Evolutionary conservation across 495 filamentous ascomycete genomes (phyloP), one percentile per base, ranked within the genome.

Genomic region (Aspergillus nanangensis): DNA sequence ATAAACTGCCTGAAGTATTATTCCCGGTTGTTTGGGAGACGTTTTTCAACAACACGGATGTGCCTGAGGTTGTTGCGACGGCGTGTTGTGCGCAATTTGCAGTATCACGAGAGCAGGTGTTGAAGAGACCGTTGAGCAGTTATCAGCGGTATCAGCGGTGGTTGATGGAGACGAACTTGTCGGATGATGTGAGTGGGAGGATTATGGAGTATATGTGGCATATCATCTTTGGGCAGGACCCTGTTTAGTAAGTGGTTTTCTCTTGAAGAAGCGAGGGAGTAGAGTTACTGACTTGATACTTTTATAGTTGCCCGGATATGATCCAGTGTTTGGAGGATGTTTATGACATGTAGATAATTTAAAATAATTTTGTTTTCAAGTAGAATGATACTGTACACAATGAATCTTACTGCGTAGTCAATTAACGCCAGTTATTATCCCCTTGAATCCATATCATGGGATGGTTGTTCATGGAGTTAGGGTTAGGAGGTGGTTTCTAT

Each of bases 181-280:
- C 68, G 11, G 80, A 86, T 44, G 67, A 69, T 19, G 57, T 76
- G 27, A 81, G 74, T 34, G 85, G 84, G 4, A 56, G 84, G 13
- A 68, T 89, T 13, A 71, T 87, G 67, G 86, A 89, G 64, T 88
- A 83, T 53, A 56, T 80, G 46, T 89, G 86, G 85, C 85, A 89
- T 64, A 77, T 84, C 49, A 71, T 82, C 48, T 84, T 79, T 42
- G 71, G 65, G 43, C 52, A 65, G 56, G 63, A 63, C 33, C 39
- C 60, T 29, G 54, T 69, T n/a, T 59, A 57, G 65, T 69, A 47
- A 59, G 65, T 65, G 5, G 8, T 29, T 35, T 8, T 40, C 37
- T 27, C 14, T 15, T 13, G 33, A n/a, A 22, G 33, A 8, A 14
- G 4, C 24, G 5, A 9, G 5, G 19, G 1, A n/a, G n/a, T n/a